Conservation (phyloP, 225 moss, liverwort and hornwort species). For the Physcomitrium patens region DNA sequence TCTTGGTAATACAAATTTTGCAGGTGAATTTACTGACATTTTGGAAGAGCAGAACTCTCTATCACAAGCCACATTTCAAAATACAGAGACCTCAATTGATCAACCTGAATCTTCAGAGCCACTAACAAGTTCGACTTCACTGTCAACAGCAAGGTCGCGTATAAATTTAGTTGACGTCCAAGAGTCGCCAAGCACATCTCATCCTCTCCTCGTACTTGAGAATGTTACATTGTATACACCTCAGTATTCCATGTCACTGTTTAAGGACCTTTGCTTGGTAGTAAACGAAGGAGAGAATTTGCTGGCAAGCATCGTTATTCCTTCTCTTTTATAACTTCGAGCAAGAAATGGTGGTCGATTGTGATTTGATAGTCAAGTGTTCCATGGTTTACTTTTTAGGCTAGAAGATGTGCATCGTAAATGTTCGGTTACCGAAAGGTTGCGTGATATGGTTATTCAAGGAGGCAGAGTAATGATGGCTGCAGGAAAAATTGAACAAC, state of each 20-base stretch:
- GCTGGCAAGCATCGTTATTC: constrained; percentile 56
- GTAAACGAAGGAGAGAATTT: constrained; percentile 75
- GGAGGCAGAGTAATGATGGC: background rate
- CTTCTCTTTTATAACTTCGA: constrained; percentile 27
- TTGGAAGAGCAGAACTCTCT: constrained; percentile 74
- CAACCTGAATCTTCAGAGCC: constrained; percentile 33
- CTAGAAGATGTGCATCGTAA: background rate
- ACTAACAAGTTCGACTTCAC: constrained; percentile 21
- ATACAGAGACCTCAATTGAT: constrained; percentile 30
- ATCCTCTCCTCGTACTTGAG: constrained; percentile 69
- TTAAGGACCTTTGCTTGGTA: constrained; percentile 71
- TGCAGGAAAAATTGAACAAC: background rate
- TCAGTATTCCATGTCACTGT: constrained; percentile 75
- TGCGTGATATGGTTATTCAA: constrained; percentile 14
- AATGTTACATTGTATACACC: constrained; percentile 81
- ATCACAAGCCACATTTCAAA: constrained; percentile 54
- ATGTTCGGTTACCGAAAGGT: constrained; percentile 17
- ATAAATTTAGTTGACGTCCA: constrained; percentile 57
- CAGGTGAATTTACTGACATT: constrained; percentile 91
- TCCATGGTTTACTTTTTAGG: background rate
- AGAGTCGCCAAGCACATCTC: constrained; percentile 38
- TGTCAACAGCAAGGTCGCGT: constrained; percentile 38
- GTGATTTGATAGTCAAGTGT: constrained; percentile 28
- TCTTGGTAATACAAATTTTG: constrained; percentile 18
- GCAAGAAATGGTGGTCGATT: constrained; percentile 23